These are phyloP conservation scores for Veloporphyrellus conicus DNA, from an alignment of 1,284 basidiomycete species.

Conservation along the genomic window DNA sequence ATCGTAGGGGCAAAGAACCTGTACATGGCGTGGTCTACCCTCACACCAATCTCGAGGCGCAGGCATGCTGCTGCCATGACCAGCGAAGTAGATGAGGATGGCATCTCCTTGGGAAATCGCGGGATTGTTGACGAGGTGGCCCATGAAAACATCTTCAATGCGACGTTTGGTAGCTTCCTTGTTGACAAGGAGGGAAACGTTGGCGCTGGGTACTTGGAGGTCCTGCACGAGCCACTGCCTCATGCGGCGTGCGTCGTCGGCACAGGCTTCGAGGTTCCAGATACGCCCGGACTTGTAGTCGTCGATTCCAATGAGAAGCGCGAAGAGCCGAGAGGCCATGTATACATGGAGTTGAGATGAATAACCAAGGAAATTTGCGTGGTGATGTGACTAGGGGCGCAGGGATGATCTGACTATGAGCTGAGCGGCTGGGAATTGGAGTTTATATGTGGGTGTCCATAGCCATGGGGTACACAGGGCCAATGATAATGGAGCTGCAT, in stretches of 20 bases:
- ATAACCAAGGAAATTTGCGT: conserved; percentile 6
- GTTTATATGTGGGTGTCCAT: conserved; percentile 24
- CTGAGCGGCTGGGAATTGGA: not conserved
- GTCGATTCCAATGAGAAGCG: conserved; percentile 61
- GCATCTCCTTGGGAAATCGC: conserved; percentile 56
- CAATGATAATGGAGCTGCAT: not conserved
- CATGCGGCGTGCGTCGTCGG: conserved; percentile 55
- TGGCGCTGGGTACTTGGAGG: conserved; percentile 53
- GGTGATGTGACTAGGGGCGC: not conserved
- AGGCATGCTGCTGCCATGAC: conserved; percentile 55
- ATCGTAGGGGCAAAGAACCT: conserved; percentile 62
- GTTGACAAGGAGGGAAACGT: conserved; percentile 54
- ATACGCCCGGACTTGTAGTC: conserved; percentile 58
- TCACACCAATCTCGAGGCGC: conserved; percentile 57
- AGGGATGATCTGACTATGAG: conserved; percentile 10
- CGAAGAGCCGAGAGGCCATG: conserved; percentile 52
- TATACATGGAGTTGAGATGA: conserved; percentile 14
- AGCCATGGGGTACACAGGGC: conserved; percentile 4
- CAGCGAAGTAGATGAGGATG: conserved; percentile 64
- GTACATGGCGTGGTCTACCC: conserved; percentile 41
- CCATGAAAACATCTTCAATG: conserved; percentile 56
- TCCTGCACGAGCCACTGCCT: conserved; percentile 52
- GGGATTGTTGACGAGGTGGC: conserved; percentile 56
- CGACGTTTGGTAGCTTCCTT: conserved; percentile 53
- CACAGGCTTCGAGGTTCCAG: conserved; percentile 61